Conservation (phyloP, 108 stramenopile genomes). For the Skeletonema grethae region DNA sequence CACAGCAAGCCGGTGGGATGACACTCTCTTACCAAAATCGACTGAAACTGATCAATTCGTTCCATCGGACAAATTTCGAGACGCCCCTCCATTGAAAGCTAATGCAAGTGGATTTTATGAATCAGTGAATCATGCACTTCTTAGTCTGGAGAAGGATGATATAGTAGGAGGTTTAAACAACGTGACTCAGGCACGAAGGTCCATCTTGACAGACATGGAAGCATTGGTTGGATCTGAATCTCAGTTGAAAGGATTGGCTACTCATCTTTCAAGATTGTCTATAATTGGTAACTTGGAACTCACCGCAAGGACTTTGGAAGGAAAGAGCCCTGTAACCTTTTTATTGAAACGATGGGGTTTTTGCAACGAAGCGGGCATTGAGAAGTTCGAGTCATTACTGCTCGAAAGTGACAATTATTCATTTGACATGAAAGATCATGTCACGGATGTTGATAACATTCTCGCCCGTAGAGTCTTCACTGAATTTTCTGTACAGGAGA, state of each 20-base stretch:
- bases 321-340: background rate
- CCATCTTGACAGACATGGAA: conserved; percentile 38
- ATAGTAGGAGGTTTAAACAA: conserved; percentile 23
- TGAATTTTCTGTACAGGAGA: conserved; percentile 41
- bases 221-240: conserved; percentile 37
- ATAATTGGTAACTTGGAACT: conserved; percentile 24
- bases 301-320: conserved; percentile 25
- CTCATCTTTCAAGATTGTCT: conserved; percentile 35
- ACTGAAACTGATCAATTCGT: conserved; percentile 4
- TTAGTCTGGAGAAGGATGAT: conserved; percentile 30
- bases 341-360: conserved; percentile 34
- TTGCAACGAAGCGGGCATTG: conserved; percentile 11
- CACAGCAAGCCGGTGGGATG: conserved; percentile 40
- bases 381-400: conserved; percentile 25
- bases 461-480: conserved; percentile 23
- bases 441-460: background rate
- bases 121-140: conserved; percentile 25
- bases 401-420: conserved; percentile 20
- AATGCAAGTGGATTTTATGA: conserved; percentile 29
- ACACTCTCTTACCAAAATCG: conserved; percentile 23
- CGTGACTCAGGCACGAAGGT: conserved; percentile 23
- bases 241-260: conserved; percentile 21
- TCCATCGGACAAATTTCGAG: background rate
- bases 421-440: conserved; percentile 17
- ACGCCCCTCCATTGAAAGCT: background rate